A percentile compares a stretch with the other conserved stretches of the same genome.
Evolutionary conservation across 139 green algal genomes (phyloP).

Genomic region (Picocystis salinarum): DNA sequence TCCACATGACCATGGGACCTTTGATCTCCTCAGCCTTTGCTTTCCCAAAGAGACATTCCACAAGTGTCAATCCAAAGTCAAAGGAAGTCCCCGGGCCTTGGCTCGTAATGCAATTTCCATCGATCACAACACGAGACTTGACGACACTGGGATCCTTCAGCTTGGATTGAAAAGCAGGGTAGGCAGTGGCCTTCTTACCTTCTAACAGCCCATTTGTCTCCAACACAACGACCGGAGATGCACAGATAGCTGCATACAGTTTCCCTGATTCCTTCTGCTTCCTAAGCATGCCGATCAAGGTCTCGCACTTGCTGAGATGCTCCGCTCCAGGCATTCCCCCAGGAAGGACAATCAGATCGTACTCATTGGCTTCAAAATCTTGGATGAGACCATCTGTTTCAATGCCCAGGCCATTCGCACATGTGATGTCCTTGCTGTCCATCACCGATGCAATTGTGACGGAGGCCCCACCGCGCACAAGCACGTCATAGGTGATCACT

Average conservation of each 20-base stretch:
- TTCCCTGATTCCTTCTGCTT: neutral
- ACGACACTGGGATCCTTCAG: neutral
- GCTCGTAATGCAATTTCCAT: neutral
- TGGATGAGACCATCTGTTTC: neutral
- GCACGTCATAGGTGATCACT: neutral
- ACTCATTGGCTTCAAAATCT: neutral
- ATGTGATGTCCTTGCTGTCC: neutral
- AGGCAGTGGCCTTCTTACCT: neutral
- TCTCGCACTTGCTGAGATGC: neutral
- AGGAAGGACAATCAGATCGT: constrained; percentile 1
- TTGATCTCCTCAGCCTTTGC: constrained; percentile 70
- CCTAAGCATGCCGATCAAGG: neutral
- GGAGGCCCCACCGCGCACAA: neutral
- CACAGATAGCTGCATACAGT: constrained; percentile 1
- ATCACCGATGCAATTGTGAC: neutral
- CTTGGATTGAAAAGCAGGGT: neutral
- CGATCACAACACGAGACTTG: constrained; percentile 1
- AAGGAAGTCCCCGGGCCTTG: neutral
- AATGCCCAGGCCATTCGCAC: neutral
- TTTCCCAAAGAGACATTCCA: constrained; percentile 66
- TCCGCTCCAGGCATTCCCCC: constrained; percentile 2
- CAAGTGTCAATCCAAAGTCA: constrained; percentile 19
- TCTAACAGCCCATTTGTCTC: constrained; percentile 1
- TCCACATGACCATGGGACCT: constrained; percentile 80
- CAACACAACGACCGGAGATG: neutral